Base-by-base conservation (phyloP, 345 rosid genomes). In the Raphanus raphanistrum region DNA sequence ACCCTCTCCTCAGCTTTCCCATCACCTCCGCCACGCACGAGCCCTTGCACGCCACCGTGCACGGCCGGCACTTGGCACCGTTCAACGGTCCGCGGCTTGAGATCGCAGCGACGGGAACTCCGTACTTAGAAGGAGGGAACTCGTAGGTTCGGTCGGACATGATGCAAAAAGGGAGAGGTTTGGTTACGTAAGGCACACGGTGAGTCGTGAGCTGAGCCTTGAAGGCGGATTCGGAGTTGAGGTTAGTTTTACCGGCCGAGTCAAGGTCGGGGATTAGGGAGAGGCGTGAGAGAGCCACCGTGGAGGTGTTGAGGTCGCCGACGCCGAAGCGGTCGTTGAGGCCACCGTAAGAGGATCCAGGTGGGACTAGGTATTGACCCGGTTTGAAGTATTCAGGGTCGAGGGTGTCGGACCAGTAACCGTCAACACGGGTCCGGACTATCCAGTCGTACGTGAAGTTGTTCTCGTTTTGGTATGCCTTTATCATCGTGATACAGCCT, bases 61-160 rank as follows among this genome's bases (percentile, higher is more conserved):
- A 95, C 4, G 98, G 99, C 79, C 99, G 82, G 79, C 99, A 95
- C 64, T 95, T 92, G 12, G 97, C 93, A n/a, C 99, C 99, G 13
- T 92, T 95, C 60, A 95, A 72, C 16, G 96, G 97, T 2, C 96
- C 96, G 0, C 57, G 80, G 63, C 99, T 95, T 17, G 94, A 88
- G 66, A 86, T 8, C 0, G 96, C 86, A 1, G 91, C 90, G 54
- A 95, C 98, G 0, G 98, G 99, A n/a, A 94, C 98, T 0, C 95
- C 97, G 45, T 58, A 87, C 25, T 43, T 80, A 10, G 29, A 32
- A 0, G 97, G 99, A 11, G 99, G 99, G 68, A 77, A 92, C 0
- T 31, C 76, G 71, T 91, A 92, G 13, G 68, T 84, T 15, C 98
- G 85, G 72, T 92, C 98, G 8, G 90, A 52, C n/a, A 95, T 82